Conservation (phyloP, 2,329 filamentous ascomycete species). For the Aspergillus melleus region DNA sequence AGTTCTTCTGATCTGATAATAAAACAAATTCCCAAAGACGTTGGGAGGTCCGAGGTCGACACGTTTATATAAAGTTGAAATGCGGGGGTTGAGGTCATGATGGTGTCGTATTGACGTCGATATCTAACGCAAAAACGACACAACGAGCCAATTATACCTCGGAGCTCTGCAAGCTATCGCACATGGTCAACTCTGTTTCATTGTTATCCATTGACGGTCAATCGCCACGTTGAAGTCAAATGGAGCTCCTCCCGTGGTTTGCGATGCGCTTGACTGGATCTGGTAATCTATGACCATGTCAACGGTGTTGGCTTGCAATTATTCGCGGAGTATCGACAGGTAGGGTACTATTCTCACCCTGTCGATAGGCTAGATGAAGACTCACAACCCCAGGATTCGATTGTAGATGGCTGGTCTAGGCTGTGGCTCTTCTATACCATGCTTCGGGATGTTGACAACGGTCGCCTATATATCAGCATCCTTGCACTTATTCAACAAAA, state of each 20-base stretch:
- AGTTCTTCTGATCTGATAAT: not conserved
- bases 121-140: not conserved
- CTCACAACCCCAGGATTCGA: too few species aligned
- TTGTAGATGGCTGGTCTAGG: too few species aligned
- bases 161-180: not conserved
- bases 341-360: too few species aligned
- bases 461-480: too few species aligned
- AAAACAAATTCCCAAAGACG: too few species aligned
- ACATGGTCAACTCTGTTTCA: not conserved
- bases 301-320: not conserved
- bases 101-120: constrained; percentile 7
- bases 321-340: too few species aligned
- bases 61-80: not conserved
- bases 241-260: not conserved
- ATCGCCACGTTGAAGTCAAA: not conserved
- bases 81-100: constrained; percentile 10
- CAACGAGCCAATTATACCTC: not conserved
- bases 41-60: too few species aligned
- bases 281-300: not conserved
- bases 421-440: too few species aligned
- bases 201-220: not conserved
- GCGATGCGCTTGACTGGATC: not conserved
- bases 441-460: too few species aligned
- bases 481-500: too few species aligned
- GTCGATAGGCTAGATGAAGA: too few species aligned